Conservation (phyloP, 352 stramenopile genomes). For the Globisporangium parvum region DNA sequence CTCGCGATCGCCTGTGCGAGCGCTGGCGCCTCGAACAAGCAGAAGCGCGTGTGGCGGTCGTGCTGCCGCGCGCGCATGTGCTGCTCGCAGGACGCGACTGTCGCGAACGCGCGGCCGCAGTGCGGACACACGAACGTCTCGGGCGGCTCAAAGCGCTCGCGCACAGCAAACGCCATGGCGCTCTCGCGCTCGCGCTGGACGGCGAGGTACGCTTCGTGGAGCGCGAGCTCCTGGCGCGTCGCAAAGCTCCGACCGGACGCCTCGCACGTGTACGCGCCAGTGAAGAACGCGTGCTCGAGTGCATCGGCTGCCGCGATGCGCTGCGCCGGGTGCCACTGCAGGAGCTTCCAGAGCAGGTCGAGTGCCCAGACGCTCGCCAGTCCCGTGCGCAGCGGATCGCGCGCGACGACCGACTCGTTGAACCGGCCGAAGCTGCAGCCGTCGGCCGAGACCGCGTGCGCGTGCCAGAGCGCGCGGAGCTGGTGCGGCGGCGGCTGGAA, state of each 20-base stretch:
- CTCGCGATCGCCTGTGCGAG: conserved; percentile 19
- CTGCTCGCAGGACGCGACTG: conserved; percentile 51
- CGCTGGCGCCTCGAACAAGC: conserved; percentile 32
- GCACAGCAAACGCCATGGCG: conserved; percentile 49
- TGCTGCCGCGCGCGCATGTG: conserved; percentile 49
- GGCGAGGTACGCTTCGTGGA: conserved; percentile 62
- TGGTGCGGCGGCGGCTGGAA: conserved; percentile 57
- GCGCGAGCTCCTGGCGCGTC: conserved; percentile 46
- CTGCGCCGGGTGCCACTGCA: conserved; percentile 90
- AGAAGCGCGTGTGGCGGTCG: conserved; percentile 37
- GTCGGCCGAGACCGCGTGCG: conserved; percentile 68
- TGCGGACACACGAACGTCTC: conserved; percentile 48
- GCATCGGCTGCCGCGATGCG: conserved; percentile 76
- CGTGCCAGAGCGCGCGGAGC: conserved; percentile 49
- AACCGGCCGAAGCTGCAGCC: conserved; percentile 89
- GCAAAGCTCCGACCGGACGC: conserved; percentile 57
- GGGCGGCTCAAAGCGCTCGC: conserved; percentile 48
- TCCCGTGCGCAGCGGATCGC: conserved; percentile 88
- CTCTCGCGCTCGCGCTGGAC: conserved; percentile 37
- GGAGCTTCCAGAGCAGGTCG: conserved; percentile 92
- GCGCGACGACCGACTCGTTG: conserved; percentile 84
- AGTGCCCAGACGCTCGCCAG: conserved; percentile 79
- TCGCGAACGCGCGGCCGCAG: conserved; percentile 59
- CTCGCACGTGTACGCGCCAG: conserved; percentile 64
- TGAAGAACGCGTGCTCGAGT: conserved; percentile 85